Evolutionary conservation across 176 grass and related monocot species (phyloP).

Genomic region (Thalia dealbata): DNA sequence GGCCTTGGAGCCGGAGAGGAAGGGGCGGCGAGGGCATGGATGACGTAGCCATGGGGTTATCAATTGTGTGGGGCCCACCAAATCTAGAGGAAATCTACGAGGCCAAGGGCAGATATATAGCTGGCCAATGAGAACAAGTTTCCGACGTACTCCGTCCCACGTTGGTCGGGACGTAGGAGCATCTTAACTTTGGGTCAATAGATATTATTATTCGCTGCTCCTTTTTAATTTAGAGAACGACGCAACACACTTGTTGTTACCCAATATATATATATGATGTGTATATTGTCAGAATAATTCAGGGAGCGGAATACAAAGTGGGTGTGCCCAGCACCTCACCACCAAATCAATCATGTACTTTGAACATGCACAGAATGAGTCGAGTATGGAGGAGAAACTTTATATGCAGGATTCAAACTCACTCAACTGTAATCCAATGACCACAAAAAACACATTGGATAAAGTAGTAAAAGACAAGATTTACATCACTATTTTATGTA

Average conservation of each 20-base stretch:
- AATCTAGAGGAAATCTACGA: constrained; percentile 44
- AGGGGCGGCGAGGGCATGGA: constrained; percentile 57
- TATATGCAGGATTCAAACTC: background rate
- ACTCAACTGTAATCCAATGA: background rate
- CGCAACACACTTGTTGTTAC: no score
- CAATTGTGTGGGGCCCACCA: constrained; percentile 43
- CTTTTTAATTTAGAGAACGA: no score
- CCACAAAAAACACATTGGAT: background rate
- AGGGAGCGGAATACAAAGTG: background rate
- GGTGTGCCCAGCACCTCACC: background rate
- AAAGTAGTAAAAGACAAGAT: constrained; percentile 33
- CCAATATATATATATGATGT: no score
- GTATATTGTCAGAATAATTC: background rate
- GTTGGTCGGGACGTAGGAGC: background rate
- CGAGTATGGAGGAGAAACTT: no score
- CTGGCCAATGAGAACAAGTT: background rate
- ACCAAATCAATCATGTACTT: background rate
- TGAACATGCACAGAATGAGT: no score
- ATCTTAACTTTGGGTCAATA: no score
- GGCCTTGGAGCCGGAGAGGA: constrained; percentile 35
- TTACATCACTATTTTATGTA: constrained; percentile 67
- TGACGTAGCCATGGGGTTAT: no score
- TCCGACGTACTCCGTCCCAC: background rate
- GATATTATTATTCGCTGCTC: no score
- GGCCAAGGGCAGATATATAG: constrained; percentile 33